Evolutionary conservation across 257 asterid species (phyloP), one percentile per base, ranked within the genome.

Genomic region (Solanum paucissectum): DNA sequence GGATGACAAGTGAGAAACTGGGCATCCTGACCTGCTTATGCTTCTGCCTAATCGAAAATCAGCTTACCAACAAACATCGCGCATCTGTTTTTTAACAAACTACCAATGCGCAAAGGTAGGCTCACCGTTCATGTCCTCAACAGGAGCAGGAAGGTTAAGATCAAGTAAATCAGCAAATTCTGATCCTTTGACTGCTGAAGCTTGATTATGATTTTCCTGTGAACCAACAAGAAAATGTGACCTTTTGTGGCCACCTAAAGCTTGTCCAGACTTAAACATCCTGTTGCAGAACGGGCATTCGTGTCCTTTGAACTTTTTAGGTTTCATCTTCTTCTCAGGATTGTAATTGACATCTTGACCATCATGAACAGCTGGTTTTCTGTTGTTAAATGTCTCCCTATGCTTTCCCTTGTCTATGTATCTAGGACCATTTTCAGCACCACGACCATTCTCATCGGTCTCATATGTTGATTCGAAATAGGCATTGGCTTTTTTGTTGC

Each of bases 241-340:
- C 93, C 98, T 91, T 90, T 96, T 95, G 87, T 96, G 99, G 37
- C 99, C 99, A 40, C 99, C 99, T 76, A 97, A 91, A 29, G 99
- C 99, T 88, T 95, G 99, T 21, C 99, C 99, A 27, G 95, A 94
- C 94, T 95, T 96, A 90, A 96, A 96, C 85, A 95, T 94, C 87
- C 95, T 91, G 89, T 87, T 86, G 87, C 99, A 96, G 72, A 93
- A 93, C 1, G 98, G 99, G 84, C 99, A 96, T 83, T 85, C 92
- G 20, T 93, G 96, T 23, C 90, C 93, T 87, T 94, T 95, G 86
- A 76, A 88, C 89, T 92, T 96, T 91, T 92, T 92, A 8, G 91
- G 29, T 89, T 89, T 92, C 18, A 75, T 79, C 82, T 90, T 91
- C 79, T 92, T 94, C 73, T 92, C 94, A 71, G 83, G 73, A 86